Percentiles rank a stretch among this genome's conserved stretches.
phyloP scores from a whole-genome alignment of 1,139 yeast species.

The Debaryomyces sp. region DNA sequence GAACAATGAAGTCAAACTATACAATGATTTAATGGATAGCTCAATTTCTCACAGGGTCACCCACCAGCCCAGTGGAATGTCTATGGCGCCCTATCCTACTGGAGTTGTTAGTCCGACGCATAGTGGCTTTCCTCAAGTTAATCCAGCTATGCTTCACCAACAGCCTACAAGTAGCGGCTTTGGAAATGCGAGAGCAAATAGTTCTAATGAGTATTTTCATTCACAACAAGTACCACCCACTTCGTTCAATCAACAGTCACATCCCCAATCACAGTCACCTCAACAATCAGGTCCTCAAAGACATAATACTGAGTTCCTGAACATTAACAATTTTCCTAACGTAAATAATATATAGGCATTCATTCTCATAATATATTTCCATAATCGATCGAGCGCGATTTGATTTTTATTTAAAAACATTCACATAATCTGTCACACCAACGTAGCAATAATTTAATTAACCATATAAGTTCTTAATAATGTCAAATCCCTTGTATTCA shows the following conservation, averaged over 20 bases:
- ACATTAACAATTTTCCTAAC: constrained; percentile 33
- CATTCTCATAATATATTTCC: neutral
- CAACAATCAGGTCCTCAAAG: constrained; percentile 3
- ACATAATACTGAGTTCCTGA: constrained; percentile 23
- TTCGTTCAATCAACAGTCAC: constrained; percentile 7
- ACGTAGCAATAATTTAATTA: neutral
- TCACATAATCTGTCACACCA: neutral
- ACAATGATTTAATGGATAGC: constrained; percentile 70
- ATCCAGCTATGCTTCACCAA: constrained; percentile 18
- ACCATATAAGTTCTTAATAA: constrained; percentile 11
- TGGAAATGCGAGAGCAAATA: constrained; percentile 27
- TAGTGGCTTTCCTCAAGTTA: neutral
- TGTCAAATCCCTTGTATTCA: constrained; percentile 43
- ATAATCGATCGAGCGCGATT: neutral
- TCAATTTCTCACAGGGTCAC: constrained; percentile 33
- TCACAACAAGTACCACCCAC: constrained; percentile 3
- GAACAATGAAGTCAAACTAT: constrained; percentile 63
- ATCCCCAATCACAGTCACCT: neutral
- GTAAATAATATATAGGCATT: constrained; percentile 23
- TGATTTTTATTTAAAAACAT: neutral
- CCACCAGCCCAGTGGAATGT: constrained; percentile 9
- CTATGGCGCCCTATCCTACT: constrained; percentile 24
- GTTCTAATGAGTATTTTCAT: neutral
- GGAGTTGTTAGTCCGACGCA: constrained; percentile 7
- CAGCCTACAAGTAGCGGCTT: constrained; percentile 43